These are phyloP conservation scores for Mucor indicus DNA, from an alignment of 371 early-diverging fungal genomes.

Conservation along the genomic window DNA sequence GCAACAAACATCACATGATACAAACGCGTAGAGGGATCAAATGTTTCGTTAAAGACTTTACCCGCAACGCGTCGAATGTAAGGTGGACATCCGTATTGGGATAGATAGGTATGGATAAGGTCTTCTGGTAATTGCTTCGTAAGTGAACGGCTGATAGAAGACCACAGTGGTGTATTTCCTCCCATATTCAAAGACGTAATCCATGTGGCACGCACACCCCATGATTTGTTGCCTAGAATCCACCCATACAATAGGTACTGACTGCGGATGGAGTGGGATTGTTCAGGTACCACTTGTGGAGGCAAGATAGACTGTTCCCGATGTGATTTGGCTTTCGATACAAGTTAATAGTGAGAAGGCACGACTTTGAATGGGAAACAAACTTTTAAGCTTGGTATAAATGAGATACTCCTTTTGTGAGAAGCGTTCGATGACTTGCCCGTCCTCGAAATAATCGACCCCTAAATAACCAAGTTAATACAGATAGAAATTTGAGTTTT, in stretches of 20 bases:
- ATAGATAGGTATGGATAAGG: constrained; percentile 43
- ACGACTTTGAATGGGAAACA: constrained; percentile 51
- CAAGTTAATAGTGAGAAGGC: too few relatives aligned
- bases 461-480: constrained; percentile 19
- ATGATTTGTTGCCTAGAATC: too few relatives aligned
- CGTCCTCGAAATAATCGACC: constrained; percentile 57
- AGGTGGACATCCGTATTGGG: constrained; percentile 53
- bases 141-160: too few relatives aligned
- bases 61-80: constrained; percentile 48
- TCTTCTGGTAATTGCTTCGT: too few relatives aligned
- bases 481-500: not conserved
- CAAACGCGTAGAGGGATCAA: too few relatives aligned
- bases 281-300: constrained; percentile 52
- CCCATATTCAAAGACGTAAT: constrained; percentile 59
- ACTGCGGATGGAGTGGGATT: constrained; percentile 42
- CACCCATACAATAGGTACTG: constrained; percentile 53
- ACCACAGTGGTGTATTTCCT: constrained; percentile 43
- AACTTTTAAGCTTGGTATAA: constrained; percentile 44
- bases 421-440: constrained; percentile 51
- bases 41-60: constrained; percentile 30
- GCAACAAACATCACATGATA: constrained; percentile 31
- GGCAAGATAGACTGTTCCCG: constrained; percentile 52
- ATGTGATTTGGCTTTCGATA: too few relatives aligned
- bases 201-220: constrained; percentile 47
- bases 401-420: constrained; percentile 53